Percentiles rank a stretch among this genome's conserved stretches.
Conservation (phyloP, 148 eudicot species). For the Rhododendron griersonianum region DNA sequence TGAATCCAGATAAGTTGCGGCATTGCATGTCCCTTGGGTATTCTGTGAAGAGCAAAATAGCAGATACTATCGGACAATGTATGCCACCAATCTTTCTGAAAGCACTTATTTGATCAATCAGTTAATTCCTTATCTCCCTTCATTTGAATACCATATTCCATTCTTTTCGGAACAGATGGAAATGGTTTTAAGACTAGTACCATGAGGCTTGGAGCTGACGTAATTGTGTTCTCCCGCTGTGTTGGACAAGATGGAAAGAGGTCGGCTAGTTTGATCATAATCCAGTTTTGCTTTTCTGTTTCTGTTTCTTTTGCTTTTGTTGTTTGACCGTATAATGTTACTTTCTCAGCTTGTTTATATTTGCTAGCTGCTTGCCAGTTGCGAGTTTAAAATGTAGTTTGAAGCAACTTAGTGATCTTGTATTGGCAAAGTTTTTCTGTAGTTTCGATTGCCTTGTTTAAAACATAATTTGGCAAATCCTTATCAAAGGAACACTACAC, state of each 20-base stretch:
- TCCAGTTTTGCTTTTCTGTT: background rate
- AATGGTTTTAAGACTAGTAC: constrained; percentile 99
- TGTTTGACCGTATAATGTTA: background rate
- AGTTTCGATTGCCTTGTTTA: background rate
- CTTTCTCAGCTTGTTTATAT: background rate
- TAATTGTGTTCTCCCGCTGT: constrained; percentile 86
- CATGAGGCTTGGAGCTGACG: constrained; percentile 99
- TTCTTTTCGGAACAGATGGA: constrained; percentile 51
- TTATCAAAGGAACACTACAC: background rate
- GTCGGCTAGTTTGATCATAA: constrained; percentile 24
- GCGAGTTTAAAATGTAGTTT: background rate
- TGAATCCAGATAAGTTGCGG: constrained; percentile 87
- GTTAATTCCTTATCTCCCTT: background rate
- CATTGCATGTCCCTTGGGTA: constrained; percentile 99
- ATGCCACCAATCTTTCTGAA: constrained; percentile 14
- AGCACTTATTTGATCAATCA: background rate
- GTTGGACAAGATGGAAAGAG: constrained; percentile 55
- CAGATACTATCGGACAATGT: constrained; percentile 94
- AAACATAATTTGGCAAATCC: background rate
- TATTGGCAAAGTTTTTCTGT: background rate
- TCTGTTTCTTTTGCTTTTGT: background rate
- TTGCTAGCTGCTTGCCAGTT: background rate
- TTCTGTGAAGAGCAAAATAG: constrained; percentile 80
- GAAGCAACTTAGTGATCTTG: background rate
- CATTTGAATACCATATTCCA: background rate